Conservation (phyloP, 345 rosid genomes). For the Gossypium rotundifolium region DNA sequence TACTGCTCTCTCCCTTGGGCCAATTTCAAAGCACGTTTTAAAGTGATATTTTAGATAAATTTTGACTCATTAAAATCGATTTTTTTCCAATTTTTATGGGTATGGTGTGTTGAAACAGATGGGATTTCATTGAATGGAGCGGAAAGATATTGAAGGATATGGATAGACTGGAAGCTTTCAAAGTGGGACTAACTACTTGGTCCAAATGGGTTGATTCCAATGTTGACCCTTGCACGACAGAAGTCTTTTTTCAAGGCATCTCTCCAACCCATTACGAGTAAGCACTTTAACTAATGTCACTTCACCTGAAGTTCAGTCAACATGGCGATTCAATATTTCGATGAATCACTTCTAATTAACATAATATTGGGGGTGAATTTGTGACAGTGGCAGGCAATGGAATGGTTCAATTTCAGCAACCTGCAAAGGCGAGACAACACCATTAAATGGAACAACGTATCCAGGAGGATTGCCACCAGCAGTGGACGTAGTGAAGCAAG, state of each 20-base stretch:
- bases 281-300: neutral
- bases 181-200: slow-evolving; percentile 63
- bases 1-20: no score
- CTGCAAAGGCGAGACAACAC: slow-evolving; percentile 48
- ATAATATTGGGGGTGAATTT: neutral
- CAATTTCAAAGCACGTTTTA: no score
- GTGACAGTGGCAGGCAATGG: slow-evolving; percentile 39
- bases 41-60: no score
- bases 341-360: neutral
- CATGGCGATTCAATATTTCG: no score
- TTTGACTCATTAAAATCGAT: slow-evolving; percentile 14
- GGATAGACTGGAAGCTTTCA: slow-evolving; percentile 54
- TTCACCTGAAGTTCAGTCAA: no score
- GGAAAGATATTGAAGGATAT: slow-evolving; percentile 30
- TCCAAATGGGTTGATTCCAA: slow-evolving; percentile 51
- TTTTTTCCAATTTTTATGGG: slow-evolving; percentile 35
- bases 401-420: slow-evolving; percentile 8
- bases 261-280: slow-evolving; percentile 43
- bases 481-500: slow-evolving; percentile 30
- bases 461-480: slow-evolving; percentile 29
- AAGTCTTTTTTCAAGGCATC: slow-evolving; percentile 54
- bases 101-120: slow-evolving; percentile 24
- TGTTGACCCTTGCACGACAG: slow-evolving; percentile 37
- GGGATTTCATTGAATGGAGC: slow-evolving; percentile 54
- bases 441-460: slow-evolving; percentile 32